Evolutionary conservation across 129 eudicot species (phyloP), one percentile per base, ranked within the genome.

Genomic region (Gnaphalium uliginosum): DNA sequence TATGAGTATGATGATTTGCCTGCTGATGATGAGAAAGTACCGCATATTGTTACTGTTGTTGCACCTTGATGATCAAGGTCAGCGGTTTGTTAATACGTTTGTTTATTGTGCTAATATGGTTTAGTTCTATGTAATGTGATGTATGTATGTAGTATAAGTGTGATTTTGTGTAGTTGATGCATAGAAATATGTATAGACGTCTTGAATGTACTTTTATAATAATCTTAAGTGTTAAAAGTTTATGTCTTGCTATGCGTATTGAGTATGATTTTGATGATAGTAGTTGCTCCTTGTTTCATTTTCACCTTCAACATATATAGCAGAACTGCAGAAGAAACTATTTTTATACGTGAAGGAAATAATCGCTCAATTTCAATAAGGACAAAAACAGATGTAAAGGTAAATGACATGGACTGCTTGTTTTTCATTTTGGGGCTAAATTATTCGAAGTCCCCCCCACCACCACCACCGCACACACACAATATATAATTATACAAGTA

Each of bases 21-120:
- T 71, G 82, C 83, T 23, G 96, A 87, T 83, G 87, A 81, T 77
- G 85, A 87, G 77, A 90, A 91, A 80, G 83, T 86, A 37, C 87
- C 95, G 24, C 94, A 81, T 65, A 68, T 85, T 51, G 90, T 85
- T 33, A 79, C 81, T 46, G 85, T 78, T 78, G 90, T 81, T 50
- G 32, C 65, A 48, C 70, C 69, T 72, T 76, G 66, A 76, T 65
- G 66, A 66, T 66, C 65, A 11, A 84, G 76, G 73, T 72, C 50
- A 60, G 72, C 25, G 15, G 66, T 30, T 79, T 15, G 11, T 8
- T 19, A 18, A 8, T 0, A 30, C 54, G 15, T 6, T 19, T 26
- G 3, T 71, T 10, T 72, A 19, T 8, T 21, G 30, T 19, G 21
- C 11, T 56, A 9, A 46, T 32, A 32, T 56, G 51, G 35, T 72